A percentile compares a stretch with the other conserved stretches of the same genome.
Evolutionary conservation across 164 flowering plant species (phyloP).

Genomic region (Chloranthus sessilifolius): DNA sequence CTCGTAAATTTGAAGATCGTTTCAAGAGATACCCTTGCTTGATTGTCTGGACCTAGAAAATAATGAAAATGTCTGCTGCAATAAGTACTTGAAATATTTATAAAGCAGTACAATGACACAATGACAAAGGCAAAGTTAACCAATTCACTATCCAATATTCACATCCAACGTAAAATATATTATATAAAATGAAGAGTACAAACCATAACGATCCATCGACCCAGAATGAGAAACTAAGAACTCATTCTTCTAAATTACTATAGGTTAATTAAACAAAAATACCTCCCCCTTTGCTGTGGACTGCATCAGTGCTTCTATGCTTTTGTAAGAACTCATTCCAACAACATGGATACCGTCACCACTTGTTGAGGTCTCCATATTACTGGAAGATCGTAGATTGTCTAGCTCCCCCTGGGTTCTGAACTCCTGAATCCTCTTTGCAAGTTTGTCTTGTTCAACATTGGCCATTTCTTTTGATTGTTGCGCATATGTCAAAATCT

Average conservation of each 20-base stretch:
- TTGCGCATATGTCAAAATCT: conserved; percentile 89
- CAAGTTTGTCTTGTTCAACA: conserved; percentile 78
- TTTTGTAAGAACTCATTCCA: conserved; percentile 51
- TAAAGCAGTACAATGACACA: neutral
- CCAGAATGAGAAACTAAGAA: no score
- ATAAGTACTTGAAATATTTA: conserved; percentile 1
- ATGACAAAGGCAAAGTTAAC: neutral
- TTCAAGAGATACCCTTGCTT: conserved; percentile 90
- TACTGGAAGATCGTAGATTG: conserved; percentile 38
- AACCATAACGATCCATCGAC: no score
- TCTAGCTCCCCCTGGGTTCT: conserved; percentile 78
- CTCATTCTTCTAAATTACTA: no score
- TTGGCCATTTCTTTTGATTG: conserved; percentile 81
- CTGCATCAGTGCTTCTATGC: conserved; percentile 64
- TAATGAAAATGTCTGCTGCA: conserved; percentile 3
- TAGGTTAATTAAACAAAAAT: no score
- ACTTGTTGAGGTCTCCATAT: conserved; percentile 37
- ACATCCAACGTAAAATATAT: neutral
- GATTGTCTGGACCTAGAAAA: conserved; percentile 62
- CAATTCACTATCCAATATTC: neutral
- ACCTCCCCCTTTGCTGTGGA: conserved; percentile 65
- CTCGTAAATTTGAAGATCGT: conserved; percentile 69
- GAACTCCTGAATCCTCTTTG: conserved; percentile 87
- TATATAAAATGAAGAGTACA: neutral
- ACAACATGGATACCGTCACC: conserved; percentile 38